Evolutionary conservation across 805 yeast species (phyloP).

Genomic region (Barnettozyma vustinii): DNA sequence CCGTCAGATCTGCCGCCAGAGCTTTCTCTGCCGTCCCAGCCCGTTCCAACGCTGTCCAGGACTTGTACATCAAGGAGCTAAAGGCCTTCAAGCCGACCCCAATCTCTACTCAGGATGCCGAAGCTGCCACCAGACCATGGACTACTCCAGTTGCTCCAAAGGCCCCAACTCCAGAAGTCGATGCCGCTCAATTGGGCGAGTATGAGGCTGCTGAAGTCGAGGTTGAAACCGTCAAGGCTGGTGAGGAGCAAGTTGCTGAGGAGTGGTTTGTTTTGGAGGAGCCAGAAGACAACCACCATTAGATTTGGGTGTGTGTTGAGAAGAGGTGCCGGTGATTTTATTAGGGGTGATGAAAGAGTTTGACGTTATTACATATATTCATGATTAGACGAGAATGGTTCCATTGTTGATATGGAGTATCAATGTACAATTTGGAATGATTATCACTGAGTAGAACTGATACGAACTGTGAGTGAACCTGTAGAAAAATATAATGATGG

Average conservation of each 20-base stretch:
- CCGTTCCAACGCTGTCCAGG: constrained; percentile 60
- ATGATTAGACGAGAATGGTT: constrained; percentile 1
- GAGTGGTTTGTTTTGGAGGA: constrained; percentile 83
- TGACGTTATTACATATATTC: constrained; percentile 1
- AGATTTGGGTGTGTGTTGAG: constrained; percentile 11
- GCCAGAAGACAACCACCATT: constrained; percentile 49
- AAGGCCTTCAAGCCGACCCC: constrained; percentile 85
- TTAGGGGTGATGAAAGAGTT: not conserved
- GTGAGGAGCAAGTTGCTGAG: constrained; percentile 42
- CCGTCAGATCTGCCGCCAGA: constrained; percentile 27
- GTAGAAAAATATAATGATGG: not conserved
- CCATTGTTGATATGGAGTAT: constrained; percentile 2
- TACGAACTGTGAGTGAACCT: not conserved
- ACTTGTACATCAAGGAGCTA: constrained; percentile 81
- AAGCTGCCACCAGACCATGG: constrained; percentile 79
- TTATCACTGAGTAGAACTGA: not conserved
- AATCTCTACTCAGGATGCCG: constrained; percentile 66
- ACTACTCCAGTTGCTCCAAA: constrained; percentile 72
- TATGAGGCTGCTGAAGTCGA: constrained; percentile 74
- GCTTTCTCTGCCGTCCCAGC: constrained; percentile 31
- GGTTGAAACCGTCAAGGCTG: constrained; percentile 36
- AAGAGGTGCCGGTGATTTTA: not conserved
- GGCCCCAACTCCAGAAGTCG: constrained; percentile 65
- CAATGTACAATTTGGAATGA: not conserved
- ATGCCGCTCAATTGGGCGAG: constrained; percentile 57